Percentiles rank a stretch among this genome's conserved stretches.
Conservation (phyloP, 108 stramenopile species). For the Cyclostephanos tholiformis region DNA sequence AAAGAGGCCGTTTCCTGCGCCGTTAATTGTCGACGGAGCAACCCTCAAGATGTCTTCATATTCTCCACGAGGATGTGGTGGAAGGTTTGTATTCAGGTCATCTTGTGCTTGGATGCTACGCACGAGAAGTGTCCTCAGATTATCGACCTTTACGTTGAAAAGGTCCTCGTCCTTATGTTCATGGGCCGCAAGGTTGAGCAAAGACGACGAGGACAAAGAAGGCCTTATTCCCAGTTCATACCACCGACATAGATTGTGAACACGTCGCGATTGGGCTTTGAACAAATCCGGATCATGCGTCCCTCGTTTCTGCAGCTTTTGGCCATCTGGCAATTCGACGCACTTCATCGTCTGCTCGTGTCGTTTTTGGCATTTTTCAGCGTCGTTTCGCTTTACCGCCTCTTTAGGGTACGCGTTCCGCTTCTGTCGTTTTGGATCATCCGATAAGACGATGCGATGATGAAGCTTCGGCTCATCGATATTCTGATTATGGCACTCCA, state of each 20-base stretch:
- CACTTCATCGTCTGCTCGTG: conserved; percentile 1
- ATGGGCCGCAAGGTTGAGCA: conserved; percentile 33
- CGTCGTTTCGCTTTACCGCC: background rate
- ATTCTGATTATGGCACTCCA: background rate
- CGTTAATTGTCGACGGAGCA: conserved; percentile 36
- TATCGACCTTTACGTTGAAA: conserved; percentile 23
- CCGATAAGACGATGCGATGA: background rate
- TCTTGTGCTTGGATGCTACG: conserved; percentile 44
- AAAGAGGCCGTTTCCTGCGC: conserved; percentile 43
- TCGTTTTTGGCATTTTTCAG: background rate
- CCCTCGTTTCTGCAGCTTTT: conserved; percentile 10
- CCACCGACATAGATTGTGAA: conserved; percentile 37
- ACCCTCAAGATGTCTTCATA: conserved; percentile 29
- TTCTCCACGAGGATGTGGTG: conserved; percentile 32
- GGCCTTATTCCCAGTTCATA: conserved; percentile 43
- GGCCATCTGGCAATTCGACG: conserved; percentile 23
- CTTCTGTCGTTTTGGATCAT: background rate
- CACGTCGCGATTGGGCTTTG: conserved; percentile 25
- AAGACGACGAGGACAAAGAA: conserved; percentile 25
- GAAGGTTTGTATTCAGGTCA: conserved; percentile 42
- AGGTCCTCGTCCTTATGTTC: conserved; percentile 33
- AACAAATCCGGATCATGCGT: conserved; percentile 32
- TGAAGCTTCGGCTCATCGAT: background rate
- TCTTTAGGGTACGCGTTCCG: too few species aligned
- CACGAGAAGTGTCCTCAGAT: conserved; percentile 26